Base-by-base conservation (phyloP, 495 filamentous ascomycete genomes). In the Penicillium desertorum region DNA sequence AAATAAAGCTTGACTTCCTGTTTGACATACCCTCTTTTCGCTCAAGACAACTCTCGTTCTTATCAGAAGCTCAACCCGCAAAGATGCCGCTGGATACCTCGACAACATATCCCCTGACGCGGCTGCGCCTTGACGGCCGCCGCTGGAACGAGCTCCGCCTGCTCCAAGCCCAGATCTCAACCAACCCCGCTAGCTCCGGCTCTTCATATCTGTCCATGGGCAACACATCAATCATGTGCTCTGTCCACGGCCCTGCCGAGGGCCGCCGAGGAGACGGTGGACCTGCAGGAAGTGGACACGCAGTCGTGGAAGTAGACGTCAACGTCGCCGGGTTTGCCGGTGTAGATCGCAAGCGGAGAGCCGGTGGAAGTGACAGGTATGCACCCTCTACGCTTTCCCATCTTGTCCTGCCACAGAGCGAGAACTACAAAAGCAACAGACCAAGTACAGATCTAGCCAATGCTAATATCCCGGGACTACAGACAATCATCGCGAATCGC, bases 81-180 rank as follows among this genome's bases (percentile, higher is more conserved):
- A 79, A 63, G 54, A 96, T 96, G 91, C 90, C 91, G 60, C 90
- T 97, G 71, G 91, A 96, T 72, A 92, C 90, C 22, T 91, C 88
- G 12, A 88, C 88, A 53, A 78, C 76, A 58, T 97, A 96, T 78
- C 80, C 83, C 62, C 85, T 96, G 57, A 88, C 91, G 50, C 85
- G 87, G 62, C 86, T 97, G 58, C 91, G 92, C 68, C 88, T 95
- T 62, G 92, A 96, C 72, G 92, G 94, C 57, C 90, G 94, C 10
- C 85, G 94, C 45, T 99, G 95, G 95, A 99, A 99, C 76, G 94
- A 99, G 72, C 86, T 98, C 42, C 91, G 94, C 27, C 87, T 90
- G 30, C 79, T 98, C 44, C 84, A 88, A 74, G 93, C 88, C 37
- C 89, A 95, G 73, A 91, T 98, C 69, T 88, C 86, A 42, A 96